These are phyloP conservation scores for Penicillium manginii DNA, from an alignment of 495 filamentous ascomycete species.

Conservation along the genomic window DNA sequence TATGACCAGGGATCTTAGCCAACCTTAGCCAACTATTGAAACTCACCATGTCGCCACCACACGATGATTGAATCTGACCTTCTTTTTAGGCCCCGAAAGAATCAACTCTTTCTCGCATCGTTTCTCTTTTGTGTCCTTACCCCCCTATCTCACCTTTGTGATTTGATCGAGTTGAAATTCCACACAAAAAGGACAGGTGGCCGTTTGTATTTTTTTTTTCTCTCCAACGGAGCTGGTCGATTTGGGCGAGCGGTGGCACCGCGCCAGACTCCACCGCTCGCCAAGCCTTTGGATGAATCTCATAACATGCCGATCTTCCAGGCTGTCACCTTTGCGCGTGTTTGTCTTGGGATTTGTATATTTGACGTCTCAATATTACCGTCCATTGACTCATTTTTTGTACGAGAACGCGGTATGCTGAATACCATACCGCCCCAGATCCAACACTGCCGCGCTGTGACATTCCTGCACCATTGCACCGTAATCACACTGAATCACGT, in stretches of 20 bases:
- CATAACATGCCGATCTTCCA: slow-evolving; percentile 20
- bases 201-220: slow-evolving; percentile 25
- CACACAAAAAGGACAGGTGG: slow-evolving; percentile 28
- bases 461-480: slow-evolving; percentile 13
- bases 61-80: too few species aligned
- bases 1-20: background rate
- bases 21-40: background rate
- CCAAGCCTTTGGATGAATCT: slow-evolving; percentile 31
- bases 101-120: background rate
- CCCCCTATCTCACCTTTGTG: background rate
- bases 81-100: too few species aligned
- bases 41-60: slow-evolving; percentile 2
- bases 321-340: slow-evolving; percentile 3
- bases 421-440: slow-evolving; percentile 23
- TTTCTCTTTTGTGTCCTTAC: background rate
- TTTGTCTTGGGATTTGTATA: background rate
- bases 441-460: background rate
- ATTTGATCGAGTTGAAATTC: slow-evolving; percentile 14
- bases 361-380: slow-evolving; percentile 16
- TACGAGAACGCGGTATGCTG: slow-evolving; percentile 28
- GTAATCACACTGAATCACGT: slow-evolving; percentile 7
- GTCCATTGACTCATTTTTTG: slow-evolving; percentile 23
- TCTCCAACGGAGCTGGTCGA: slow-evolving; percentile 23
- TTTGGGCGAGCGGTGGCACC: slow-evolving; percentile 6
- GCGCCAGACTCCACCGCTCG: slow-evolving; percentile 22